phyloP scores from a whole-genome alignment of 768 basidiomycete species.

The Suillus subalutaceus region DNA sequence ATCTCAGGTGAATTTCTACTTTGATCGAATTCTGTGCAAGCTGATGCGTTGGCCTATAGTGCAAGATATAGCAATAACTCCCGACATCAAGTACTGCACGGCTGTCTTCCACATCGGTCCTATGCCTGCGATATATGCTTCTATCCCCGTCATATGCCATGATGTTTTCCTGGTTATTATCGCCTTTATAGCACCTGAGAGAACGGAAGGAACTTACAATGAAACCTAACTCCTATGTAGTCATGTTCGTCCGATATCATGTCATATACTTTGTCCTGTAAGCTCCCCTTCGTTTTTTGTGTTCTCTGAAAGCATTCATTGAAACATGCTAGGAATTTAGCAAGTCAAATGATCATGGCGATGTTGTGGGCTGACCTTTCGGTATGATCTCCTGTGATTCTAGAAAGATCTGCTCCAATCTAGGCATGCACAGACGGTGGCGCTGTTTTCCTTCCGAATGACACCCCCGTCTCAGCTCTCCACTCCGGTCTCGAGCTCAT shows the following conservation, averaged over 20 bases:
- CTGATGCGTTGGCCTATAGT: background rate
- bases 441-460: conserved; percentile 49
- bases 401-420: background rate
- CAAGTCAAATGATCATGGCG: background rate
- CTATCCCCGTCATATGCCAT: background rate
- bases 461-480: conserved; percentile 54
- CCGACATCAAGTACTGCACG: background rate
- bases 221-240: background rate
- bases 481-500: conserved; percentile 59
- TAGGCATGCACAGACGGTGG: background rate
- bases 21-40: background rate
- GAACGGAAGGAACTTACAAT: background rate
- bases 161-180: background rate
- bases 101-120: background rate
- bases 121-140: background rate
- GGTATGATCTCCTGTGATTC: background rate
- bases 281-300: background rate
- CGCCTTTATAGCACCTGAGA: background rate
- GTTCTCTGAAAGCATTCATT: background rate
- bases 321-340: background rate
- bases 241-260: background rate
- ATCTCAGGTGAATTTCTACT: background rate
- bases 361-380: background rate
- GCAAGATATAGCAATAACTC: background rate
- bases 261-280: background rate